Evolutionary conservation across 2,329 filamentous ascomycete genomes (phyloP), one percentile per base, ranked within the genome.

Genomic region (Elsinoe fawcettii): DNA sequence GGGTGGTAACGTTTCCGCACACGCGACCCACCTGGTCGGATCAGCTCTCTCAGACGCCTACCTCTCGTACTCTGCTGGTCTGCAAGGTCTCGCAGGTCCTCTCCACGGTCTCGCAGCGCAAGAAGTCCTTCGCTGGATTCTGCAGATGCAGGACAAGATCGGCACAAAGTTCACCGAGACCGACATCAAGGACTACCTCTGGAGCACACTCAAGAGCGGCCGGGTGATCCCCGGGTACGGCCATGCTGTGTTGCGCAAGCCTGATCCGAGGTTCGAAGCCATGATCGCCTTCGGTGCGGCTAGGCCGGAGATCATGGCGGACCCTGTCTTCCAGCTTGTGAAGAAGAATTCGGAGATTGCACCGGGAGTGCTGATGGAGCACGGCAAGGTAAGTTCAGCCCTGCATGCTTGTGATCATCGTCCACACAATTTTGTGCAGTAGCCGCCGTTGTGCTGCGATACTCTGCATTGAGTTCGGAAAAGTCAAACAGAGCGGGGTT

Each of bases 1-100:
- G 75, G 93, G 93, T 61, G 93, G 93, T 59, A 99, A 99, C 66
- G 93, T 99, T 61, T 96, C 91, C 37, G 93, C 93, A 0, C 93
- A 99, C 71, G 77, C 93, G 25, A 97, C 93, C 6, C 93, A 99
- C 73, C 79, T 99, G 37, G 93, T 99, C 57, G 93, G 93, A 55
- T 95, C 88, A 65, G 93, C 93, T 18, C 83, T 99, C 58, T 93
- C 88, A 67, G 93, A 97, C 67, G 90, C 92, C 4, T 97, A 93
- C 82, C 81, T 99, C 62, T 93, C 89, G 68, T 97, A 97, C 79
- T 93, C 88, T 64, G 93, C 93, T 58, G 93, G 93, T 71, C 84
- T 99, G 4, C 89, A 96, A 70, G 93, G 93, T 70, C 84, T 99
- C 12, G 93, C 92, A 14, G 93, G 92, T n/a, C 92, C 92, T 20